Percentiles rank a stretch among this genome's conserved stretches.
Conservation (phyloP, 768 basidiomycete genomes). For the Phanerochaete carnosa region DNA sequence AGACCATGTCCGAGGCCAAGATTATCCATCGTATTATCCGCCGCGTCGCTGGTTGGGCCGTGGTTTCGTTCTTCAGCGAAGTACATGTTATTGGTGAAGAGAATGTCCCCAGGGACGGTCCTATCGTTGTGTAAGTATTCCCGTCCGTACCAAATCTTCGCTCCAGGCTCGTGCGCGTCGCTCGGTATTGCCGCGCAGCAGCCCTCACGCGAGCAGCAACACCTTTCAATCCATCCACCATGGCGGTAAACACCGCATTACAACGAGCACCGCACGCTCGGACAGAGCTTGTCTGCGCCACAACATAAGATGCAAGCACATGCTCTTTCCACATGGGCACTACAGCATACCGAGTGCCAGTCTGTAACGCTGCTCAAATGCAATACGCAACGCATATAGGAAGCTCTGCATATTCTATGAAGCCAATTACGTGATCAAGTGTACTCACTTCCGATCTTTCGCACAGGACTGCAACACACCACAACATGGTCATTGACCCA, state of each 20-base stretch:
- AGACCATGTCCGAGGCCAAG: conserved; percentile 31
- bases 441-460: background rate
- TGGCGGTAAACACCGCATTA: conserved; percentile 2
- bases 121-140: conserved; percentile 83
- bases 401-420: background rate
- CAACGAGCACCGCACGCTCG: too few relatives aligned
- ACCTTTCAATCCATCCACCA: background rate
- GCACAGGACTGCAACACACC: conserved; percentile 76
- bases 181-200: background rate
- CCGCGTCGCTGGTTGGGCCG: conserved; percentile 65
- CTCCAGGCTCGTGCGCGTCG: background rate
- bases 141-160: background rate
- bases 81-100: conserved; percentile 84
- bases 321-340: too few relatives aligned
- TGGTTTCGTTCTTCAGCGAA: conserved; percentile 86
- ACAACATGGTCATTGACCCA: conserved; percentile 95
- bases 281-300: too few relatives aligned
- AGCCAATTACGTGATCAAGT: background rate
- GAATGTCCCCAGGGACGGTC: conserved; percentile 83
- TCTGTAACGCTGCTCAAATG: too few relatives aligned
- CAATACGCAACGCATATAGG: background rate
- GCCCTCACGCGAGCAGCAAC: background rate
- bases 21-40: conserved; percentile 70
- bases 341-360: too few relatives aligned
- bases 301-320: too few relatives aligned